Base-by-base conservation (phyloP, 2,329 filamentous ascomycete species). In the Curvularia hawaiiensis region DNA sequence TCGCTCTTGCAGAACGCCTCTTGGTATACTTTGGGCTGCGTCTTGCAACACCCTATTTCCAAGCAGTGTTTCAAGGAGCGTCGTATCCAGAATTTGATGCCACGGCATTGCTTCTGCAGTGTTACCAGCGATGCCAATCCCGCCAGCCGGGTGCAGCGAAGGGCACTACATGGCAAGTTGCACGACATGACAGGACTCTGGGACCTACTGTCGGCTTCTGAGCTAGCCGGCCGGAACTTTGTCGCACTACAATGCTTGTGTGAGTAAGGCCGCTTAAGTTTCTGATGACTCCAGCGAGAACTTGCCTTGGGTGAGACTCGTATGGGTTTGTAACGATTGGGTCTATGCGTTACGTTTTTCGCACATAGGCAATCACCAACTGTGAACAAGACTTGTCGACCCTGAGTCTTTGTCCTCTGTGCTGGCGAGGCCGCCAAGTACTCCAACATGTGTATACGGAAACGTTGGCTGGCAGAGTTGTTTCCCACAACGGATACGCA, bases 141-240 rank as follows among this genome's bases (percentile, higher is more conserved):
- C 54, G 56, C 48, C 45, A 50, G 50, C 58, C 50, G 54, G 56
- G 59, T 49, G 53, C 49, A 56, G 54, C 59, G 56, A 60, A 65
- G 63, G 47, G 43, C 56, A 68, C 59, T 52, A 51, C 61, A 63
- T 62, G 61, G 56, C 52, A 56, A 50, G 31, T 49, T 53, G 48
- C 59, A 61, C 51, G 54, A 50, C 59, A 61, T 52, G 54, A 50
- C 40, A 47, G 24, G 40, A 58, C 43, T 53, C 50, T 59, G 55
- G 55, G 48, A 52, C 38, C 48, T 52, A 54, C 48, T 26, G 28
- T 49, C 46, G 56, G 51, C 40, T 52, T 46, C 30, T 62, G 52
- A 45, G 33, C 49, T 52, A 58, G 50, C 57, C 54, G 59, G 50
- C 58, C 22, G 40, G 47, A 26, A 49, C 35, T 47, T 47, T 52